A percentile compares a stretch with the other conserved stretches of the same genome.
Conservation (phyloP, 176 grass and related monocot genomes). For the Eragrostis curvula region DNA sequence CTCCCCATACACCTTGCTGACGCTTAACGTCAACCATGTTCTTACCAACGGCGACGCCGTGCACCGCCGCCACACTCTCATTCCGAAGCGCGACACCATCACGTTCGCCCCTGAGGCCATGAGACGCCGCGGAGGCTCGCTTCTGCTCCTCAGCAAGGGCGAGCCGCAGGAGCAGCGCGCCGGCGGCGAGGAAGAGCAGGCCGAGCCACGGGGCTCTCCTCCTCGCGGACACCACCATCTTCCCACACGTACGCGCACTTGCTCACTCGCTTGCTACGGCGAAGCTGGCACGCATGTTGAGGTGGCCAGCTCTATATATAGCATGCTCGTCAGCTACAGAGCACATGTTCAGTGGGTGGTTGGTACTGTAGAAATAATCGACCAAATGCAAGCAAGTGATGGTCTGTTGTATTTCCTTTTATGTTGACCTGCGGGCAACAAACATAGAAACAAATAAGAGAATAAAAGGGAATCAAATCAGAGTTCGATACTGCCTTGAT, state of each 20-base stretch:
- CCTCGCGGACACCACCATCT: background rate
- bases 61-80: background rate
- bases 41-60: background rate
- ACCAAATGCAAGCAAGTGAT: too few species aligned
- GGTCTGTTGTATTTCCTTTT: too few species aligned
- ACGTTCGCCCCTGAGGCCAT: too few species aligned
- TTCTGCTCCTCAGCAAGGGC: background rate
- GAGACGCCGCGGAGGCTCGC: background rate
- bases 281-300: background rate
- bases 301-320: background rate
- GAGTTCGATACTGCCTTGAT: too few species aligned
- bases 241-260: background rate
- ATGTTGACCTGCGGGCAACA: too few species aligned
- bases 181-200: constrained; percentile 19
- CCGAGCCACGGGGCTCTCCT: background rate
- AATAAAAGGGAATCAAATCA: too few species aligned
- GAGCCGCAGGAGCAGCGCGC: background rate
- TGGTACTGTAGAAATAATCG: background rate
- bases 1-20: background rate
- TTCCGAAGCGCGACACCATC: background rate
- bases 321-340: background rate
- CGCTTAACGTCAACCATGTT: background rate
- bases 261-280: background rate
- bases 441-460: too few species aligned
- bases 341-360: background rate